Evolutionary conservation across 192 early-diverging fungal species (phyloP).

Genomic region (Coemansia sp.): DNA sequence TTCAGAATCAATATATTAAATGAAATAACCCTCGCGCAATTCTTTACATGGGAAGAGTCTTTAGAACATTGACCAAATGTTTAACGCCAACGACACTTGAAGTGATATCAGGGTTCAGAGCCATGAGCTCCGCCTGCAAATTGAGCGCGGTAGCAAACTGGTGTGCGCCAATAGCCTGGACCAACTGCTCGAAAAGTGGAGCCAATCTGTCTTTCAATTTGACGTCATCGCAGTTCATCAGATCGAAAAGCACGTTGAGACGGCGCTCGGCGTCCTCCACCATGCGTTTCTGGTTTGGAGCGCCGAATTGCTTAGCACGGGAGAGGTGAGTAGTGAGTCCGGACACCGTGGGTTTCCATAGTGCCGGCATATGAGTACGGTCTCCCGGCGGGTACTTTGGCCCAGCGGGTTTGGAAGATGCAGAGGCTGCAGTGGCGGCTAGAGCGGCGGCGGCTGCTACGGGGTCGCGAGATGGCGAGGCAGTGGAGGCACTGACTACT

Average conservation of each 20-base stretch:
- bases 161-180: conserved; percentile 59
- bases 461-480: conserved; percentile 9
- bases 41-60: conserved; percentile 33
- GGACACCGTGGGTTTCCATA: conserved; percentile 65
- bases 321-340: conserved; percentile 60
- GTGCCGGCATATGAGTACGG: conserved; percentile 76
- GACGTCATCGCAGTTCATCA: conserved; percentile 80
- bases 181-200: conserved; percentile 63
- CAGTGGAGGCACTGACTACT: conserved; percentile 10
- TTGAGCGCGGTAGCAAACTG: conserved; percentile 62
- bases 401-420: conserved; percentile 17
- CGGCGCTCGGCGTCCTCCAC: conserved; percentile 86
- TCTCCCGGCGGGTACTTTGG: conserved; percentile 71
- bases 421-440: not conserved
- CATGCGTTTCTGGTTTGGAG: conserved; percentile 72
- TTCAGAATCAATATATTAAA: not conserved
- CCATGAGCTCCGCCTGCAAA: conserved; percentile 70
- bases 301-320: conserved; percentile 52
- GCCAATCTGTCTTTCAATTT: conserved; percentile 58
- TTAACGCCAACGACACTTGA: conserved; percentile 70
- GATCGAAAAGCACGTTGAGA: conserved; percentile 79
- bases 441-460: not conserved
- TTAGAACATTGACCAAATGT: conserved; percentile 63
- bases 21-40: not conserved
- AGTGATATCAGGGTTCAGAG: conserved; percentile 65